These are phyloP conservation scores for Aspergillus nidulans DNA, from an alignment of 495 filamentous ascomycete species.

Conservation along the genomic window DNA sequence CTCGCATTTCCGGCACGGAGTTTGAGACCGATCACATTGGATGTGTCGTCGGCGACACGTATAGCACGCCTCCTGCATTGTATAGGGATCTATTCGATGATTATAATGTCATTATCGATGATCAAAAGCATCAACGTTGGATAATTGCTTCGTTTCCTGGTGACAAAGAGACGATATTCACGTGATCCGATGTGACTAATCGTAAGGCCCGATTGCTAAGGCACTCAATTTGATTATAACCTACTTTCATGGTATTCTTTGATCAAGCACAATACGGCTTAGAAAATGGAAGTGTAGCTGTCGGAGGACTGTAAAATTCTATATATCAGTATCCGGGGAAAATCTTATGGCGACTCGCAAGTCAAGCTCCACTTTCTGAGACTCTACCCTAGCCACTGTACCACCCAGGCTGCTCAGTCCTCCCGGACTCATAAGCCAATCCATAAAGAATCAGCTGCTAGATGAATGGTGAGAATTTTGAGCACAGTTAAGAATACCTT, in stretches of 20 bases:
- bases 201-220: too few relatives aligned
- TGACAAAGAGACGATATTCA: too few relatives aligned
- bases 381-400: neutral
- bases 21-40: slow-evolving; percentile 41
- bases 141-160: neutral
- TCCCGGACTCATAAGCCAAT: neutral
- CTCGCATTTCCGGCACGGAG: slow-evolving; percentile 28
- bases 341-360: too few relatives aligned
- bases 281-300: too few relatives aligned
- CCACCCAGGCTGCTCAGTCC: neutral
- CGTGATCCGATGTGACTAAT: too few relatives aligned
- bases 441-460: neutral
- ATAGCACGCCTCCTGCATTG: slow-evolving; percentile 29
- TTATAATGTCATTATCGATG: neutral
- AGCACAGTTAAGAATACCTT: neutral
- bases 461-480: neutral
- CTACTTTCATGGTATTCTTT: too few relatives aligned
- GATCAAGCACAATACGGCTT: too few relatives aligned
- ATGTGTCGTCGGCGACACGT: slow-evolving; percentile 50
- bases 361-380: too few relatives aligned
- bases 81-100: neutral
- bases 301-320: too few relatives aligned
- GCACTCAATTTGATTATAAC: too few relatives aligned
- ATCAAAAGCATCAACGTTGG: neutral
- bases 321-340: too few relatives aligned